phyloP scores from a whole-genome alignment of 2,329 filamentous ascomycete species.

The Aspergillus neoniger region DNA sequence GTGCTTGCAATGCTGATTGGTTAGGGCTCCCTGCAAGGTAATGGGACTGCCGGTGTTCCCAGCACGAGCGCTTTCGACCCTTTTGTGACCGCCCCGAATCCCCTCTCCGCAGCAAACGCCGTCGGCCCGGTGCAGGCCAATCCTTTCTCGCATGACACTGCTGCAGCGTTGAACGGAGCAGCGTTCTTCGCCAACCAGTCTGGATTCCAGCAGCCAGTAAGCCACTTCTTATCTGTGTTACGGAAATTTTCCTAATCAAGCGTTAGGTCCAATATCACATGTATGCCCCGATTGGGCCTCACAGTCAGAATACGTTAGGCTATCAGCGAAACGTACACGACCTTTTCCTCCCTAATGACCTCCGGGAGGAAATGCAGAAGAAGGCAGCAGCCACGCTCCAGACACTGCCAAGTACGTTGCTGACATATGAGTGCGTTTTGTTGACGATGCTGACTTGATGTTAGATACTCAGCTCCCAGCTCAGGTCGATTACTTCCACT shows the following conservation, averaged over 20 bases:
- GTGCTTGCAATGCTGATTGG: slow-evolving; percentile 19
- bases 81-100: slow-evolving; percentile 62
- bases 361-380: slow-evolving; percentile 85
- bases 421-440: not conserved
- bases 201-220: slow-evolving; percentile 65
- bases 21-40: slow-evolving; percentile 41
- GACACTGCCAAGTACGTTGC: slow-evolving; percentile 70
- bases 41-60: slow-evolving; percentile 56
- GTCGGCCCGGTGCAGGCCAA: slow-evolving; percentile 59
- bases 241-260: not conserved
- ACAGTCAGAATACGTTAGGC: slow-evolving; percentile 75
- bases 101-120: slow-evolving; percentile 52
- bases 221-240: slow-evolving; percentile 19
- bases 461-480: slow-evolving; percentile 69
- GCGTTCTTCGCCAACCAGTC: slow-evolving; percentile 66
- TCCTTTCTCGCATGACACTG: slow-evolving; percentile 75
- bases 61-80: slow-evolving; percentile 61
- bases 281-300: slow-evolving; percentile 83
- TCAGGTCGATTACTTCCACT: slow-evolving; percentile 83
- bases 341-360: slow-evolving; percentile 84
- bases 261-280: slow-evolving; percentile 82
- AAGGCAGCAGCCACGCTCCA: slow-evolving; percentile 84
- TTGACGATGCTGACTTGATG: slow-evolving; percentile 3
- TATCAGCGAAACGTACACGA: slow-evolving; percentile 88
- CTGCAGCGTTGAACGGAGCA: slow-evolving; percentile 57